phyloP scores from a whole-genome alignment of 148 eudicot species.

The Rhododendron ovatum region DNA sequence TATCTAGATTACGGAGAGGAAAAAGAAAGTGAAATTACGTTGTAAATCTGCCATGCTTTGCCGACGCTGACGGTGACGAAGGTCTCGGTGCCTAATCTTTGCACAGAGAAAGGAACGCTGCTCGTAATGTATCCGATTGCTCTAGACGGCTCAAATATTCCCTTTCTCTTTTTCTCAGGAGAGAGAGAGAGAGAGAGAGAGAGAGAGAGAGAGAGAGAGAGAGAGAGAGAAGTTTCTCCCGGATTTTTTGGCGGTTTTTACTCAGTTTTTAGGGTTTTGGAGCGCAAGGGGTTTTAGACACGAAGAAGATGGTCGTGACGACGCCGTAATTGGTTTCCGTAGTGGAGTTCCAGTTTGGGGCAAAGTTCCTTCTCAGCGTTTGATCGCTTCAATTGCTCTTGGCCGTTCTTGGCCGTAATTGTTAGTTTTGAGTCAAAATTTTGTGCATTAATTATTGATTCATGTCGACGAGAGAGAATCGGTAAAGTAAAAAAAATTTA shows the following conservation, averaged over 20 bases:
- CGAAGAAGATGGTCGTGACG: not conserved
- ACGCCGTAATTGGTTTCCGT: not conserved
- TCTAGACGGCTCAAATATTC: conserved; percentile 87
- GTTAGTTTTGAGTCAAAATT: too few species aligned
- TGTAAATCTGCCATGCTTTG: conserved; percentile 92
- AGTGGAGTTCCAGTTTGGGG: not conserved
- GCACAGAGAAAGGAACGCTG: conserved; percentile 72
- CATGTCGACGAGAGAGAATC: too few species aligned
- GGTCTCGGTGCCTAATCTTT: conserved; percentile 80
- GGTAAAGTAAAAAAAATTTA: too few species aligned
- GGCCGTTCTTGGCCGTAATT: too few species aligned
- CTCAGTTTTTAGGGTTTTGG: not conserved
- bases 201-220: not conserved
- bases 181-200: not conserved
- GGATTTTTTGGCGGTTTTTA: not conserved
- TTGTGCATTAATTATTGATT: too few species aligned
- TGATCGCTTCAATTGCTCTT: not conserved
- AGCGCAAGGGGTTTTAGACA: not conserved
- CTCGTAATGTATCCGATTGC: conserved; percentile 92
- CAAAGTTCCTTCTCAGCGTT: not conserved
- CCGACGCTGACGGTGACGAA: conserved; percentile 96
- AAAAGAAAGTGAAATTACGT: conserved; percentile 29
- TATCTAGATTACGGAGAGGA: not conserved
- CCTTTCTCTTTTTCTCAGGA: conserved; percentile 35
- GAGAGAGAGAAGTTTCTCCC: not conserved